phyloP scores from a whole-genome alignment of 768 basidiomycete species.

The Lepiota subincarnata region DNA sequence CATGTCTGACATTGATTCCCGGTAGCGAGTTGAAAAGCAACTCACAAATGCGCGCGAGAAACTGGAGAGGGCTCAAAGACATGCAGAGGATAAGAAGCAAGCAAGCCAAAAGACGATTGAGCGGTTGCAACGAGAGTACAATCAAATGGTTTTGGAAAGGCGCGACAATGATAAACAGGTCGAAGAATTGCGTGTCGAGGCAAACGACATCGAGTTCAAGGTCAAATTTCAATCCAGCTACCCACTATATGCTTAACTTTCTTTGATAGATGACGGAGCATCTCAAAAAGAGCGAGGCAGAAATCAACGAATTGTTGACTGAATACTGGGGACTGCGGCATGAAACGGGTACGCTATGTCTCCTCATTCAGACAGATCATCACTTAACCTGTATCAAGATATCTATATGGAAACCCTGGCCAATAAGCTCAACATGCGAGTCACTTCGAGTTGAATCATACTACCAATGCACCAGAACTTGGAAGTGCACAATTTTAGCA shows the following conservation, averaged over 20 bases:
- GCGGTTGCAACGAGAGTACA: constrained; percentile 72
- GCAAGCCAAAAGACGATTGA: constrained; percentile 74
- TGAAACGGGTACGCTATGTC: constrained; percentile 53
- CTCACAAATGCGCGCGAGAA: constrained; percentile 79
- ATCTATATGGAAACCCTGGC: constrained; percentile 86
- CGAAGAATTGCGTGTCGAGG: constrained; percentile 70
- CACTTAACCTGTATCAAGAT: constrained; percentile 37
- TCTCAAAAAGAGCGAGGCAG: constrained; percentile 65
- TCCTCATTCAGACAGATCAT: constrained; percentile 2
- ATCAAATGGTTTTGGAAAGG: constrained; percentile 71
- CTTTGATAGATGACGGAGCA: constrained; percentile 68
- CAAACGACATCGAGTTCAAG: constrained; percentile 63
- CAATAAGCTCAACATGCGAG: constrained; percentile 67
- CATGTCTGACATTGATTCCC: background rate
- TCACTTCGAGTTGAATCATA: constrained; percentile 22
- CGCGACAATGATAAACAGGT: constrained; percentile 76
- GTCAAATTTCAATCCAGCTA: constrained; percentile 28
- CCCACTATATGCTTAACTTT: background rate
- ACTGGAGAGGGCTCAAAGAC: constrained; percentile 71
- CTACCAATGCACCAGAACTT: no score
- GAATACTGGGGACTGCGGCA: constrained; percentile 84
- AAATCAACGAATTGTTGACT: constrained; percentile 74
- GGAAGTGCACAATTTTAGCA: no score
- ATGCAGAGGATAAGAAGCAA: constrained; percentile 74
- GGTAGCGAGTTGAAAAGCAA: constrained; percentile 77